Percentiles rank a stretch among this genome's conserved stretches.
Evolutionary conservation across 208 protist genomes (phyloP).

Genomic region (Angomonas ambiguus): DNA sequence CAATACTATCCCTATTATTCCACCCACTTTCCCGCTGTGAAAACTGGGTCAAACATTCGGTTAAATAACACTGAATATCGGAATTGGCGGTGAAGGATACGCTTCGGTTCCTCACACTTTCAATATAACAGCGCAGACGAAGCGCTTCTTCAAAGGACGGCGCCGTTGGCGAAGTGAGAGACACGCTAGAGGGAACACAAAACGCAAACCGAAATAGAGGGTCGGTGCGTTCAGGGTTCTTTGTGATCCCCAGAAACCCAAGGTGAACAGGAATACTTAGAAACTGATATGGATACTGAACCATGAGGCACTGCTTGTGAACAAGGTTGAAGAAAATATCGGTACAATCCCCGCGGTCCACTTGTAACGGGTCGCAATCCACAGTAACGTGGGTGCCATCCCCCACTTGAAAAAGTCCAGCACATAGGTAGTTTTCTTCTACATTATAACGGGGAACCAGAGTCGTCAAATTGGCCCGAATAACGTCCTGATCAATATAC

Average conservation of each 20-base stretch:
- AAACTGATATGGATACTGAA: slow-evolving; percentile 71
- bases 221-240: slow-evolving; percentile 6
- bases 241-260: slow-evolving; percentile 47
- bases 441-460: slow-evolving; percentile 45
- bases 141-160: neutral
- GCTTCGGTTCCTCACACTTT: neutral
- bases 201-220: slow-evolving; percentile 27
- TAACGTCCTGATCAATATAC: slow-evolving; percentile 23
- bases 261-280: slow-evolving; percentile 62
- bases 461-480: neutral
- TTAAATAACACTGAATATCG: neutral
- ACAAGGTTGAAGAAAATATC: slow-evolving; percentile 54
- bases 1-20: slow-evolving; percentile 74
- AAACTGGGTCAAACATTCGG: neutral
- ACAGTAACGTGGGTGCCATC: slow-evolving; percentile 83
- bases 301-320: slow-evolving; percentile 54
- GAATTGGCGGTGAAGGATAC: too few species aligned
- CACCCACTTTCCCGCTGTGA: slow-evolving; percentile 26
- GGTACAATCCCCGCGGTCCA: slow-evolving; percentile 18
- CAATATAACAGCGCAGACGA: neutral
- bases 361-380: slow-evolving; percentile 26
- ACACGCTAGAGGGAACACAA: neutral
- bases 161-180: neutral
- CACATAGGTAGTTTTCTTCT: slow-evolving; percentile 49
- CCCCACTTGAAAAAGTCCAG: slow-evolving; percentile 67